Evolutionary conservation across 352 stramenopile species (phyloP), one percentile per base, ranked within the genome.

Genomic region (Elongisporangium prolatum): DNA sequence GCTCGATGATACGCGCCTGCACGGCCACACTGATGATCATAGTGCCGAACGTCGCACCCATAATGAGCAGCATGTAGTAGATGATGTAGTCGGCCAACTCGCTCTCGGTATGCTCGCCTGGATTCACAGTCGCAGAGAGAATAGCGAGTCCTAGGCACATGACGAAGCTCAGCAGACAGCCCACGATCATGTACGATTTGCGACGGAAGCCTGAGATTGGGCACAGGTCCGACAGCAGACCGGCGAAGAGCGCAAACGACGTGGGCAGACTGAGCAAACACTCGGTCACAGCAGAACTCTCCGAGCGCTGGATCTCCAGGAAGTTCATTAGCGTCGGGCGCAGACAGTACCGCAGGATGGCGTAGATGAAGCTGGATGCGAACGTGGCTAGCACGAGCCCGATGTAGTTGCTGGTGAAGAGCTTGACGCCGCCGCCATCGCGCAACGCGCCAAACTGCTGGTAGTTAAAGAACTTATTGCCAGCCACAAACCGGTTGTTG

Each of bases 111-210:
- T 60, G 57, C 9, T 67, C 40, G 21, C 75, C 57, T 17, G 74
- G 68, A 21, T 73, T 70, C 54, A 69, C 61, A 2, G 65, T 74
- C 48, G 78, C 75, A 44, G 81, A 80, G 57, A 81, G 64, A 56
- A 80, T 74, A 28, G 75, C 71, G 34, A 93, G 64, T 1, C 73
- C 70, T 50, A 80, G 72, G 21, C 76, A 76, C 63, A 77, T 81
- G 49, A 74, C 28, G 50, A 88, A 84, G 51, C 70, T 83, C 16
- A 92, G 17, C 22, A 77, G 17, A 21, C 66, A 78, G 53, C 91
- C 91, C 11, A 88, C 67, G 24, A 95, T 77, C 73, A 97, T 97
- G 71, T 98, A 97, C 18, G 88, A 89, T 73, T 96, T 97, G 52
- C 89, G 77, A 7, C 85, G 88, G 65, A 89, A 93, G 49, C 88